Percentiles rank a stretch among this genome's conserved stretches.
Evolutionary conservation across 2,329 filamentous ascomycete genomes (phyloP).

Genomic region (Aotearoamyces nothofagi): DNA sequence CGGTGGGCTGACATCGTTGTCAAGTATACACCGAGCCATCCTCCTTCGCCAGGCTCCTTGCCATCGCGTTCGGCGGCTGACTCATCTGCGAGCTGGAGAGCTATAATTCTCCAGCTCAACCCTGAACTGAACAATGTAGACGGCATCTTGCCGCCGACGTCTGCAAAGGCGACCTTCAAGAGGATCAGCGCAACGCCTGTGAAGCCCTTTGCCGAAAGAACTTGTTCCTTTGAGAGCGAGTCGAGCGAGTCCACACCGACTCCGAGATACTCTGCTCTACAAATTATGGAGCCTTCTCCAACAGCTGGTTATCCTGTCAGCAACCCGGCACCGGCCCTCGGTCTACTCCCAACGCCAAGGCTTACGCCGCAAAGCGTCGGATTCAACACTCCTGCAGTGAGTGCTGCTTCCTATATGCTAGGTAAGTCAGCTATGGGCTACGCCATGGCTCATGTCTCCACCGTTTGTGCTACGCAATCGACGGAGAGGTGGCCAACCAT

Average conservation of each 20-base stretch:
- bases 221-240: conserved; percentile 21
- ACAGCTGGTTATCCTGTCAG: conserved; percentile 27
- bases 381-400: conserved; percentile 44
- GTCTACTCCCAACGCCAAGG: conserved; percentile 41
- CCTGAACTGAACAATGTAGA: conserved; percentile 43
- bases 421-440: conserved; percentile 42
- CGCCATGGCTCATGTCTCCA: conserved; percentile 40
- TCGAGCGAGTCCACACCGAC: conserved; percentile 25
- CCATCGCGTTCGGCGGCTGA: too few species aligned
- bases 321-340: conserved; percentile 35
- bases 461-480: conserved; percentile 28
- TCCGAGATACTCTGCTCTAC: conserved; percentile 26
- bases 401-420: conserved; percentile 33
- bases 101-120: conserved; percentile 39
- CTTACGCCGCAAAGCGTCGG: conserved; percentile 39
- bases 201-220: conserved; percentile 25
- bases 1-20: conserved; percentile 89
- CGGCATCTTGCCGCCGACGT: conserved; percentile 25
- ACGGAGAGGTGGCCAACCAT: conserved; percentile 37
- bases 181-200: conserved; percentile 8
- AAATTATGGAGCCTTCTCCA: conserved; percentile 33
- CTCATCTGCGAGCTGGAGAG: conserved; percentile 37
- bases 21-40: conserved; percentile 51
- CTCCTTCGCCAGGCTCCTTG: conserved; percentile 33
- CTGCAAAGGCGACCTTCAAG: conserved; percentile 10